phyloP scores from a whole-genome alignment of 331 rosid species.

The Quercus lobata region DNA sequence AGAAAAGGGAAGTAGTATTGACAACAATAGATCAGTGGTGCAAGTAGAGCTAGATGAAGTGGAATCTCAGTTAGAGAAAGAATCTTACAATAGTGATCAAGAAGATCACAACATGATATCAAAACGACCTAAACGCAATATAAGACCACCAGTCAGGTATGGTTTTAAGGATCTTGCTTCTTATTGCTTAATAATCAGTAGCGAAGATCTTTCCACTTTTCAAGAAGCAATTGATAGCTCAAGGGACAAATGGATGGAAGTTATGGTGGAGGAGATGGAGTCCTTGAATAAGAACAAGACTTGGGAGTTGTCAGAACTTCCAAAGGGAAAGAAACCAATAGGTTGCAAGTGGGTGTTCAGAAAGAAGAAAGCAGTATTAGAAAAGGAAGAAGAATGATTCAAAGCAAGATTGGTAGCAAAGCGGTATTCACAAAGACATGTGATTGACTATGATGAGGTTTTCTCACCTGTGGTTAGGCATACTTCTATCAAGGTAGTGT shows the following conservation, averaged over 20 bases:
- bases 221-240: background rate
- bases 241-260: background rate
- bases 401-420: background rate
- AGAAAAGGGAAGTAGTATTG: background rate
- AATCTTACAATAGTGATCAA: too few species aligned
- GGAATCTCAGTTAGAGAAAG: background rate
- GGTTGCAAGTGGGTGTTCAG: background rate
- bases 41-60: background rate
- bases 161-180: background rate
- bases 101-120: too few species aligned
- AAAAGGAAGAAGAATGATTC: background rate
- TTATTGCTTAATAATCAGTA: background rate
- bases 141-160: background rate
- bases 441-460: background rate
- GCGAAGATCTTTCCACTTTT: background rate
- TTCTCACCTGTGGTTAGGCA: background rate
- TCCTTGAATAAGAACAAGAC: background rate
- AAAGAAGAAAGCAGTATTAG: background rate
- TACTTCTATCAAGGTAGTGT: background rate
- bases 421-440: background rate
- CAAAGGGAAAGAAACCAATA: background rate
- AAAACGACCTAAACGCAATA: accelerated
- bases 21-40: background rate
- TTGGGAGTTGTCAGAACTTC: background rate
- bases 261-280: background rate